Base-by-base conservation (phyloP, 139 green algal species). In the Coelastrella sp. region DNA sequence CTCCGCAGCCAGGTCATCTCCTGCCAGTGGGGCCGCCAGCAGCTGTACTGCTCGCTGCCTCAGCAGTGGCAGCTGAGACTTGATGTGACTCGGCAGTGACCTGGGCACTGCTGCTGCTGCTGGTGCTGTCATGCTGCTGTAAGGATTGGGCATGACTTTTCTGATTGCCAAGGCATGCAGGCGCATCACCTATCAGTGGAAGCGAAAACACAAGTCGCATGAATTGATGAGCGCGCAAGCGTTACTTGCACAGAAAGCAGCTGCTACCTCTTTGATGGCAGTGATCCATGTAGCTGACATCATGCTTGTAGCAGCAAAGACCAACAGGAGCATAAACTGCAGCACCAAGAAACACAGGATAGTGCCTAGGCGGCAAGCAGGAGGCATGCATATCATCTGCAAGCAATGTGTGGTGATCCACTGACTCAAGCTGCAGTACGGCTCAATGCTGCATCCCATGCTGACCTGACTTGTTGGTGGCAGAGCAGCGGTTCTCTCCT, bases 1-100 rank as follows among this genome's bases (percentile, higher is more conserved):
- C 89, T 96, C 94, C 6, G 94, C 94, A 25, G 92, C 92, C 53
- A 97, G 86, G 35, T 62, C 51, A 83, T 97, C 94, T 7, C 93
- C 93, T 19, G 90, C 93, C 4, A 97, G 87, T 23, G 90, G 86
- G 6, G 27, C 71, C n/a, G 68, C 59, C 50, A 95, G 87, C 71
- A 92, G 59, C 32, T 76, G 19, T 62, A 94, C 19, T 9, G 73
- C 27, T 34, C 1, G 50, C 43, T 67, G 41, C 32, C 79, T 50
- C 53, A 64, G 30, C 43, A 48, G 60, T 34, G 37, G n/a, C 3
- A 43, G 50, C 25, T 43, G 0, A 5, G 38, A 43, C 4, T 25
- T 21, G 53, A 77, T 66, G 51, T 37, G 23, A 8, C 4, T 2
- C 17, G 51, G 59, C 34, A 60, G 40, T 5, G 27, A 53, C 41